Base-by-base conservation (phyloP, 129 eudicot species). In the Scalesia atractyloides region DNA sequence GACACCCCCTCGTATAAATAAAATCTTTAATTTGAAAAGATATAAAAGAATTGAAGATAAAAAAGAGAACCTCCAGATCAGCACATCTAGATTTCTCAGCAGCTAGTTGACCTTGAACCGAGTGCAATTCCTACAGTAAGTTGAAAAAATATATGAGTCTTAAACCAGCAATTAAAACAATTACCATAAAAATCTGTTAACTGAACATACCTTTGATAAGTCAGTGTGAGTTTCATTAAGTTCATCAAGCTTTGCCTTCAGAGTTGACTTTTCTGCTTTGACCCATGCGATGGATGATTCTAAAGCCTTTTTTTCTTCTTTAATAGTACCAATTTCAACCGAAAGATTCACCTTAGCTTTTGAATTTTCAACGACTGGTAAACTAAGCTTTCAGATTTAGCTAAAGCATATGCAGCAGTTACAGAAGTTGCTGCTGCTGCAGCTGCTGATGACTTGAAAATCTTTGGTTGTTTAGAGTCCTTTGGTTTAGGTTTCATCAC, bases 341-440 rank as follows among this genome's bases (percentile, higher is more conserved):
- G 85, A 78, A 50, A 84, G 85, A 81, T 86, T 84, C 75, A 64
- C 88, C 80, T 83, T 86, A 51, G 63, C 76, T 73, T 83, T 70
- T 70, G 82, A 77, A 73, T 68, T 86, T 66, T 84, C 82, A 13
- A 59, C 60, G 46, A 81, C 82, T 54, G 79, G 15, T 46, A 85
- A 41, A 49, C 86, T 58, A 70, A 51, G 71, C 75, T 80, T 76
- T 80, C 89, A 49, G 93, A 62, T 83, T 87, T 87, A 72, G 86
- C 77, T 49, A 86, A 61, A 34, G 96, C 92, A 77, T 90, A 95
- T 64, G 99, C 99, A 79, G 99, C 97, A 68, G 93, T 82, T 65
- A 95, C 99, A 20, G 99, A 91, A 71, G 99, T 97, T 44, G 99
- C 97, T 33, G 99, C 99, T 0, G 97, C 99, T 3, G 97, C 99